These are phyloP conservation scores for Calophaca sinica DNA, from an alignment of 306 rosid species.

Conservation along the genomic window DNA sequence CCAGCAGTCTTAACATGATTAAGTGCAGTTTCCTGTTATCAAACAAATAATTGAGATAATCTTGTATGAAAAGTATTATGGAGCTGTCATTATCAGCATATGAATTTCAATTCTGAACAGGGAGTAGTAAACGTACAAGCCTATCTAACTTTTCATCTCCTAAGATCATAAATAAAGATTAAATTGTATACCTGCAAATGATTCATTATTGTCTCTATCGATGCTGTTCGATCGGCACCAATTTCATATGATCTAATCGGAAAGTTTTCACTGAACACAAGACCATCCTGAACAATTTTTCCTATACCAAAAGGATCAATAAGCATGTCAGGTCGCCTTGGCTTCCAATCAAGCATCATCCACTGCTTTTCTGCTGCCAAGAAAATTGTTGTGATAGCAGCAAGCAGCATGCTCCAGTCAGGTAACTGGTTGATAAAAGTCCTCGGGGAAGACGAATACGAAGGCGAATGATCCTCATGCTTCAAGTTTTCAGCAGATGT, in stretches of 20 bases:
- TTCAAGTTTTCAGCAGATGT: constrained; percentile 64
- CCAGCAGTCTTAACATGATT: constrained; percentile 96
- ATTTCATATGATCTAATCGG: constrained; percentile 98
- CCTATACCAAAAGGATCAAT: constrained; percentile 93
- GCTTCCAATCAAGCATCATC: constrained; percentile 99
- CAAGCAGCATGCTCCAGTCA: constrained; percentile 99
- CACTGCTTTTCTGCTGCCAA: constrained; percentile 99
- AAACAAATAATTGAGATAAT: constrained; percentile 41
- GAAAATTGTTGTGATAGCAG: constrained; percentile 98
- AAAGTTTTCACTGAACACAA: constrained; percentile 89
- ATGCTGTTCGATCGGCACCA: constrained; percentile 99
- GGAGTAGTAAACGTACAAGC: constrained; percentile 4
- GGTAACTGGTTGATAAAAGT: constrained; percentile 96
- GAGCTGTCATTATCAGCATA: constrained; percentile 11
- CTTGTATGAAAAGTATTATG: constrained; percentile 23
- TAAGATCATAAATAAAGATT: constrained; percentile 5
- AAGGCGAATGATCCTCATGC: constrained; percentile 64
- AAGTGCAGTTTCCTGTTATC: constrained; percentile 90
- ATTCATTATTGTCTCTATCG: constrained; percentile 96
- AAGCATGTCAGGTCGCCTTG: constrained; percentile 91
- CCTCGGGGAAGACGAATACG: constrained; percentile 75
- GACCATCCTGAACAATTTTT: constrained; percentile 94
- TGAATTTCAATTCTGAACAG: constrained; percentile 12
- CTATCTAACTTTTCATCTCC: constrained; percentile 13
- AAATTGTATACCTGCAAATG: constrained; percentile 79